Conservation (phyloP, 306 rosid species). For the Cyclanthera cordifolia region DNA sequence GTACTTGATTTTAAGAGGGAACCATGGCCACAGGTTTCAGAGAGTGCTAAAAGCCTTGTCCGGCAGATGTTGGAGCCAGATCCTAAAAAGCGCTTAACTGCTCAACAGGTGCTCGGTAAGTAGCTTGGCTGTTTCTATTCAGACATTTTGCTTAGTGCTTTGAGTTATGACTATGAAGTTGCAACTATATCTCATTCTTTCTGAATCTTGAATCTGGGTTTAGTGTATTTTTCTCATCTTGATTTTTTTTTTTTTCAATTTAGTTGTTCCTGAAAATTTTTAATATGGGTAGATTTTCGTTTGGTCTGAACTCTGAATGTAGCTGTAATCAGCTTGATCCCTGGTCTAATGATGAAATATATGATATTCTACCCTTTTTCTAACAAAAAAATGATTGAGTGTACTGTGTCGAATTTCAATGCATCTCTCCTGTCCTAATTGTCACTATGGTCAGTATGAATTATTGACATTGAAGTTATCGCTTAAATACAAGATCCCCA, state of each 20-base stretch:
- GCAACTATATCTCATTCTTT: neutral
- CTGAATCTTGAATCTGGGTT: neutral
- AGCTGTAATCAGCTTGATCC: neutral
- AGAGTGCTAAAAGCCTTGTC: conserved; percentile 89
- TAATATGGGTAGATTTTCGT: neutral
- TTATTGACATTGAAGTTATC: neutral
- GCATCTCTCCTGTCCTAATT: neutral
- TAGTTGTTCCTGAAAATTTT: neutral
- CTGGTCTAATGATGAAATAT: neutral
- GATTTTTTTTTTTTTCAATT: neutral
- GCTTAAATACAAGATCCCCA: neutral
- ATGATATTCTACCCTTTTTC: neutral
- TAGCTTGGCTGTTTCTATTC: conserved; percentile 15
- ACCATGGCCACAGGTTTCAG: conserved; percentile 99
- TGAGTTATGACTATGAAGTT: neutral
- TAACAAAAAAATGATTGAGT: neutral
- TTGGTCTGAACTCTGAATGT: neutral
- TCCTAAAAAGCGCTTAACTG: conserved; percentile 79
- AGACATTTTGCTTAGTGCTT: neutral
- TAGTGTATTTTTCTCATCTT: neutral
- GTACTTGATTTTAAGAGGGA: conserved; percentile 92
- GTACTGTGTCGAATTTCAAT: neutral
- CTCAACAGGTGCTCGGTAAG: conserved; percentile 96
- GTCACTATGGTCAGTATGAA: neutral
- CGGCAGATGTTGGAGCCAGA: conserved; percentile 85